These are phyloP conservation scores for Phytophthora hibernalis DNA, from an alignment of 352 stramenopile genomes.

Conservation along the genomic window DNA sequence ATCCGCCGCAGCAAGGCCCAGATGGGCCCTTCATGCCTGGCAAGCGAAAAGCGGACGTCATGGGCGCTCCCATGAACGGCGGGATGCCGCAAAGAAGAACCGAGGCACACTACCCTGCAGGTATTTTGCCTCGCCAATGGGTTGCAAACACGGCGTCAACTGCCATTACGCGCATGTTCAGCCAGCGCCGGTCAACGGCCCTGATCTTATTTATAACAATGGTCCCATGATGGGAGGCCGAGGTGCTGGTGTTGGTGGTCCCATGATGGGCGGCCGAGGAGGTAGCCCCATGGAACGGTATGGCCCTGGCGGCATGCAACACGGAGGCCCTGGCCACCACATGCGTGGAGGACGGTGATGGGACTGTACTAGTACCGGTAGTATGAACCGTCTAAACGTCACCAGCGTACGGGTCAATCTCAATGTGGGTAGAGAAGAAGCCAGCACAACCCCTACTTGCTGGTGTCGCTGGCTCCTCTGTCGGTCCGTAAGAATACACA, in stretches of 20 bases:
- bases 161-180: slow-evolving; percentile 78
- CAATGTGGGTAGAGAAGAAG: slow-evolving; percentile 34
- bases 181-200: slow-evolving; percentile 40
- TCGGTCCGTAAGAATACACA: slow-evolving; percentile 16
- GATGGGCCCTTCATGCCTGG: slow-evolving; percentile 37
- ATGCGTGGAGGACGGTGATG: slow-evolving; percentile 67
- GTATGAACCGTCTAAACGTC: slow-evolving; percentile 36
- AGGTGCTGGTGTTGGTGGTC: slow-evolving; percentile 25
- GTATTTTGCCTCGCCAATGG: slow-evolving; percentile 69
- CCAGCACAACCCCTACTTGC: slow-evolving; percentile 21
- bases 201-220: slow-evolving; percentile 73
- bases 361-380: too few species aligned
- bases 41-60: slow-evolving; percentile 55
- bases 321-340: slow-evolving; percentile 41
- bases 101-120: slow-evolving; percentile 63
- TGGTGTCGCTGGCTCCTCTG: slow-evolving; percentile 2
- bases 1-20: slow-evolving; percentile 40
- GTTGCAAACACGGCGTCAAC: slow-evolving; percentile 76
- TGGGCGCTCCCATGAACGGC: slow-evolving; percentile 39
- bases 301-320: slow-evolving; percentile 50
- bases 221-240: slow-evolving; percentile 40
- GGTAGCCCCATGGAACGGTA: slow-evolving; percentile 52
- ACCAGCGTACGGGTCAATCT: slow-evolving; percentile 31
- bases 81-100: slow-evolving; percentile 52
- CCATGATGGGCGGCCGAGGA: slow-evolving; percentile 32